Evolutionary conservation across 495 filamentous ascomycete species (phyloP), one percentile per base, ranked within the genome.

Genomic region (Penicillium simplicissimum): DNA sequence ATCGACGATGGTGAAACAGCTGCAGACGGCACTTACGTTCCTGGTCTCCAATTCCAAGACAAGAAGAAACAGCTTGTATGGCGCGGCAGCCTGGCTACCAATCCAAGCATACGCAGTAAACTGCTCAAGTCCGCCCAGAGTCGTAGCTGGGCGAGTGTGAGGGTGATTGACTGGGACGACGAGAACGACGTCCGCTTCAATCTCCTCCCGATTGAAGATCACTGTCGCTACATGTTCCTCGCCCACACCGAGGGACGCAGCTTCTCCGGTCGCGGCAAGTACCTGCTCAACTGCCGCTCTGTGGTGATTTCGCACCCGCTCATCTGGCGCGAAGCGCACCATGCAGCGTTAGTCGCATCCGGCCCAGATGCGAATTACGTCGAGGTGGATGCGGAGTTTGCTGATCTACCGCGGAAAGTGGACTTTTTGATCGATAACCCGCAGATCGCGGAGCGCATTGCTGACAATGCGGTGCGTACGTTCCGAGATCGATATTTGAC

Each of bases 41-140:
- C 70, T 1, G 75, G 64, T 0, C 33, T 76, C 1, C 14, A 17
- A 0, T 81, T 80, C 52, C 57, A 69, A 10, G 62, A 77, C 4
- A 93, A 93, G 68, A 82, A 81, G 63, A 79, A 84, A 40, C 82
- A 87, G 64, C 84, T 87, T 0, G 78, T 91, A 2, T 92, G 90
- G 90, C 80, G 90, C 36, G 90, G 90, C 2, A 82, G 66, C 52
- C 57, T 78, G 0, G 69, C 70, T 2, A 72, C 75, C 9, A 78
- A 74, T 53, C 68, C 70, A 13, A 66, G 64, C 14, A 57, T 85
- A 3, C 72, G 84, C 8, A 68, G 78, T 34, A 74, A 74, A 17
- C 66, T 88, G 52, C 58, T 87, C 13, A 72, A 80, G n/a, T 69
- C 74, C 2, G 67, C 78, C 0, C 64, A 68, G 14, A 76, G 76